Conservation (phyloP, 371 early-diverging fungal genomes). For the Rhizopus delemar region DNA sequence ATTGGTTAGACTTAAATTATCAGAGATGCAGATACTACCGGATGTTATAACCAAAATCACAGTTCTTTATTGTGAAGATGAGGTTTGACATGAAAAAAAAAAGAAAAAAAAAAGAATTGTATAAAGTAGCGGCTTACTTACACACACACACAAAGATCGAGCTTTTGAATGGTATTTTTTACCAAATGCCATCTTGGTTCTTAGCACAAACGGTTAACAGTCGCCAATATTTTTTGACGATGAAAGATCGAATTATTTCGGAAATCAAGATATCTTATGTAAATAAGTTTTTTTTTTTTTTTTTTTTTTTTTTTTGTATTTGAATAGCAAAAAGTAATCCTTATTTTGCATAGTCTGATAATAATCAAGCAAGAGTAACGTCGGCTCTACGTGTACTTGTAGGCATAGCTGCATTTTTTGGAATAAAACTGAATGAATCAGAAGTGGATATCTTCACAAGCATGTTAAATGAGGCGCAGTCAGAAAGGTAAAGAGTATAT, state of each 20-base stretch:
- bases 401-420: slow-evolving; percentile 44
- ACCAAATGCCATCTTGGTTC: slow-evolving; percentile 40
- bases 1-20: slow-evolving; percentile 31
- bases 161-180: slow-evolving; percentile 42
- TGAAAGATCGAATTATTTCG: slow-evolving; percentile 34
- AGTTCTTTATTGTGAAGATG: slow-evolving; percentile 37
- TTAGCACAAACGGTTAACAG: slow-evolving; percentile 37
- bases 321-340: neutral
- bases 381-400: slow-evolving; percentile 39
- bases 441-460: slow-evolving; percentile 29
- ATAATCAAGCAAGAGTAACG: slow-evolving; percentile 23
- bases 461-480: slow-evolving; percentile 23
- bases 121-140: neutral
- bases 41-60: slow-evolving; percentile 42
- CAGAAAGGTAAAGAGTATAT: slow-evolving; percentile 28
- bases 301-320: neutral
- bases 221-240: slow-evolving; percentile 31
- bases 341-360: neutral
- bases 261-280: slow-evolving; percentile 16
- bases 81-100: slow-evolving; percentile 4
- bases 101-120: neutral
- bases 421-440: slow-evolving; percentile 35
- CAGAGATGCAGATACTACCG: slow-evolving; percentile 40
- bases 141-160: slow-evolving; percentile 21
- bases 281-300: neutral